These are phyloP conservation scores for Morella rubra DNA, from an alignment of 306 rosid species.

Conservation along the genomic window DNA sequence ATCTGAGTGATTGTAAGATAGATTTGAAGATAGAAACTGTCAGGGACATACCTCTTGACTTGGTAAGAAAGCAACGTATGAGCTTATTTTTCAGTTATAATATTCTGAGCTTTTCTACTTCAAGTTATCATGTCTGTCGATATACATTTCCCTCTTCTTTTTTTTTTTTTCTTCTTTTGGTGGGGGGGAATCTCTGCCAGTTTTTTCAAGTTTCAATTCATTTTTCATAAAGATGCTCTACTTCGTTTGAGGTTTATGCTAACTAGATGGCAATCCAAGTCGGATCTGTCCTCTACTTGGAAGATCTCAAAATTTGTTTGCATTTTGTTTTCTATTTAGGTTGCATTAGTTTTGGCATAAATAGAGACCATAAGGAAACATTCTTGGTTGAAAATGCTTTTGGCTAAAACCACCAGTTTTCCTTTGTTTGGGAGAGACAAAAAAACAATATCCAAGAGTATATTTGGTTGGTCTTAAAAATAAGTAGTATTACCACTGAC, in stretches of 20 bases:
- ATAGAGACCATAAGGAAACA: no score
- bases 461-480: no score
- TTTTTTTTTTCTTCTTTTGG: no score
- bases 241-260: background rate
- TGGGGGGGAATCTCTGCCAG: background rate
- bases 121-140: background rate
- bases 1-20: conserved; percentile 46
- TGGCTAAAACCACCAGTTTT: no score
- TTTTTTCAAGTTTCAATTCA: background rate
- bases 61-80: conserved; percentile 41
- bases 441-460: no score
- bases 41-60: conserved; percentile 72
- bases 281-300: background rate
- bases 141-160: background rate
- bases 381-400: no score
- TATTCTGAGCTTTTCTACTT: no score
- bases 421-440: no score
- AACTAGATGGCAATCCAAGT: background rate
- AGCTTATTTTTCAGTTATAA: conserved; percentile 17
- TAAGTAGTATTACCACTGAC: no score
- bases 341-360: no score
- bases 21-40: conserved; percentile 62
- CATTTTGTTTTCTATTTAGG: background rate
- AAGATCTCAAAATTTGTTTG: background rate
- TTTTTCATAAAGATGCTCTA: background rate